phyloP scores from a whole-genome alignment of 129 eudicot genomes.

The carrot (Daucus carota) region DNA sequence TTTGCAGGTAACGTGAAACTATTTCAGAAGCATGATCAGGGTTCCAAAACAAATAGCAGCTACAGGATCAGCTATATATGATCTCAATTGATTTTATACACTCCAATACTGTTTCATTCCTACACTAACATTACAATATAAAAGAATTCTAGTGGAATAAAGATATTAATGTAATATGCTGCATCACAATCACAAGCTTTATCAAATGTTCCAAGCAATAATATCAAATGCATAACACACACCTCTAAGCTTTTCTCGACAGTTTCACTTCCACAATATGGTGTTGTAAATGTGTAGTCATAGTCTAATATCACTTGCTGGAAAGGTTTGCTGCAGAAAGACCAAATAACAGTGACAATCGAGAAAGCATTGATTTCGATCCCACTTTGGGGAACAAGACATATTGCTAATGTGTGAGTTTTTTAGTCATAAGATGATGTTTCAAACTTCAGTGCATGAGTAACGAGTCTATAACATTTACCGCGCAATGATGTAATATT shows the following conservation, averaged over 20 bases:
- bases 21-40: constrained; percentile 5
- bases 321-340: constrained; percentile 61
- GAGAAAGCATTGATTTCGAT: neutral
- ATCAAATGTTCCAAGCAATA: neutral
- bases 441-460: neutral
- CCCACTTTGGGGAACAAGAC: neutral
- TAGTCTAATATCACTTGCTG: constrained; percentile 88
- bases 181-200: constrained; percentile 9
- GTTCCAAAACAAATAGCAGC: neutral
- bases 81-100: neutral
- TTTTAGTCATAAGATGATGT: neutral
- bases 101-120: neutral
- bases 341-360: constrained; percentile 11
- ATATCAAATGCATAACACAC: constrained; percentile 6
- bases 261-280: constrained; percentile 83
- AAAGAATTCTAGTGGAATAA: neutral
- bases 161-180: neutral
- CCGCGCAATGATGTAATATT: neutral
- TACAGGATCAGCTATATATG: neutral
- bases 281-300: constrained; percentile 95
- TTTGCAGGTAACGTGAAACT: neutral
- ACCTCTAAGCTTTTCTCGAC: constrained; percentile 42
- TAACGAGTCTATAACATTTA: neutral
- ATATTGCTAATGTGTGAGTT: neutral
- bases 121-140: neutral